Conservation (phyloP, 2,329 filamentous ascomycete species). For the Cladosporium oxysporum region DNA sequence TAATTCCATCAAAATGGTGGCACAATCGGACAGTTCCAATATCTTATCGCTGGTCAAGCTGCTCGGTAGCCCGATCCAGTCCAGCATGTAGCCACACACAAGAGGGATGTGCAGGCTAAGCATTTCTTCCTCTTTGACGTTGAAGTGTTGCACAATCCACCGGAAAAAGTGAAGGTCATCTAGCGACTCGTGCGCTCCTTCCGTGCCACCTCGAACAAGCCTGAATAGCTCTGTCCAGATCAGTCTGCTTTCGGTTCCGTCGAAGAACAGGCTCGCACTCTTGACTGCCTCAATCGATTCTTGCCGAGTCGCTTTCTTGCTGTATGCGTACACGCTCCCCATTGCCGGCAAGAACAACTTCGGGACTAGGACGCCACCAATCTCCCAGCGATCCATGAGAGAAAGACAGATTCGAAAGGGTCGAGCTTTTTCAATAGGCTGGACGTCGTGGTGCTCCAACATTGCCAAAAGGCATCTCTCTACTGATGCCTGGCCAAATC, state of each 20-base stretch:
- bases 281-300: conserved; percentile 85
- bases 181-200: conserved; percentile 16
- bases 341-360: conserved; percentile 86
- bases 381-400: conserved; percentile 97
- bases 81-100: conserved; percentile 20
- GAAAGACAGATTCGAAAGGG: conserved; percentile 92
- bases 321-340: conserved; percentile 75
- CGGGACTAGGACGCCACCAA: conserved; percentile 85
- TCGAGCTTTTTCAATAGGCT: conserved; percentile 69
- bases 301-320: conserved; percentile 63
- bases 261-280: conserved; percentile 94
- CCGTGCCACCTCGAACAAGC: conserved; percentile 17
- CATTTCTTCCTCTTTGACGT: conserved; percentile 96
- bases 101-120: conserved; percentile 75
- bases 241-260: conserved; percentile 90
- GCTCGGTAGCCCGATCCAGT: conserved; percentile 5
- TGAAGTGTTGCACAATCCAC: conserved; percentile 87
- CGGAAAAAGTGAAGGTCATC: conserved; percentile 44
- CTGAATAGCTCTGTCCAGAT: conserved; percentile 63
- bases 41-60: neutral
- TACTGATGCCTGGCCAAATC: conserved; percentile 73
- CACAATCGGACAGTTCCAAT: neutral
- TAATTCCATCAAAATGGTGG: conserved; percentile 19
- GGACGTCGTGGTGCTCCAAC: conserved; percentile 60
- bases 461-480: conserved; percentile 74